A percentile compares a stretch with the other conserved stretches of the same genome.
phyloP scores from a whole-genome alignment of 2,329 filamentous ascomycete genomes.

The Fusarium vanettenii region DNA sequence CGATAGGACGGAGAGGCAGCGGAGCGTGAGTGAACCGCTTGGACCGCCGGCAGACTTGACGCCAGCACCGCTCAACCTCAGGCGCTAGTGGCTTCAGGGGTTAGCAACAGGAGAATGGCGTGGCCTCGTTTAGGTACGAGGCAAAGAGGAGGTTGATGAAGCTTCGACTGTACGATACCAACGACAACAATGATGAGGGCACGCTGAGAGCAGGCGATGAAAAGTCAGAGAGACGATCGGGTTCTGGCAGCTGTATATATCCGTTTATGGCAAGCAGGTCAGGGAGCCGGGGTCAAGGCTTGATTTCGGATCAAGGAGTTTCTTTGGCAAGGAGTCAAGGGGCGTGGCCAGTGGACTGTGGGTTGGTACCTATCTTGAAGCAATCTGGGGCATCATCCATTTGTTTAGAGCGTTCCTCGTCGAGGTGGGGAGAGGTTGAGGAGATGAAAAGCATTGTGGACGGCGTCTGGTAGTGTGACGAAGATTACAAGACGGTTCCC shows the following conservation, averaged over 20 bases:
- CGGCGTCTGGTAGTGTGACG: not conserved
- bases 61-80: constrained; percentile 49
- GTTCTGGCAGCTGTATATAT: constrained; percentile 27
- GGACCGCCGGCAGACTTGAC: constrained; percentile 49
- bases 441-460: not conserved
- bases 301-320: constrained; percentile 31
- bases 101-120: not conserved
- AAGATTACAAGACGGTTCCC: not conserved
- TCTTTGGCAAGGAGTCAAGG: constrained; percentile 15
- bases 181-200: constrained; percentile 28
- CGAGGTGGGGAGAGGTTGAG: not conserved
- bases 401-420: not conserved
- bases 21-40: constrained; percentile 61
- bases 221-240: not conserved
- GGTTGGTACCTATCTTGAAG: constrained; percentile 15
- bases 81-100: constrained; percentile 34
- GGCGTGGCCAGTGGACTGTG: not conserved
- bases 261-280: constrained; percentile 14
- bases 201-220: not conserved
- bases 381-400: not conserved
- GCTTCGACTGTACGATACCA: constrained; percentile 34
- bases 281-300: constrained; percentile 8
- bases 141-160: constrained; percentile 2
- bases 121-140: not conserved
- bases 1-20: constrained; percentile 68